These are phyloP conservation scores for Kwoniella dendrophila DNA, from an alignment of 768 basidiomycete species.

Conservation along the genomic window DNA sequence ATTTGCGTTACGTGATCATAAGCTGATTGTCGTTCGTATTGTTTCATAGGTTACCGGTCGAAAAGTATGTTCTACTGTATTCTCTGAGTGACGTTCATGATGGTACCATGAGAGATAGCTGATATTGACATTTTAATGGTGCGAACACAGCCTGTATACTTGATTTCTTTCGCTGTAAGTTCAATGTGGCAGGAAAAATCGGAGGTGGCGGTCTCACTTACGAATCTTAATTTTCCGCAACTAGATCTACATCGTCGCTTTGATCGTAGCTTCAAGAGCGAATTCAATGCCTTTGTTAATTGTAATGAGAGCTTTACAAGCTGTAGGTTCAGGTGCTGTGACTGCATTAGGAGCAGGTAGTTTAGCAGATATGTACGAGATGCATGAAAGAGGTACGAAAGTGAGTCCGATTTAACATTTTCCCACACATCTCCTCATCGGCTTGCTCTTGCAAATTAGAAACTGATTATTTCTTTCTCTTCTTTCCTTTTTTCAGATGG, in stretches of 20 bases:
- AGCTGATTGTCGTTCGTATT: conserved; percentile 23
- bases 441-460: neutral
- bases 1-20: neutral
- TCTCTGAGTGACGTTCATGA: too few species aligned
- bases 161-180: conserved; percentile 52
- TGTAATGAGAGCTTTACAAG: conserved; percentile 51
- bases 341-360: conserved; percentile 53
- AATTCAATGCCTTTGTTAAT: conserved; percentile 52
- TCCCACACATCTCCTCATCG: neutral
- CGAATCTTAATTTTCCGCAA: neutral
- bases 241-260: conserved; percentile 54
- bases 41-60: conserved; percentile 38
- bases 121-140: too few species aligned
- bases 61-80: conserved; percentile 36
- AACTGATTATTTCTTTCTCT: too few species aligned
- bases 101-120: too few species aligned
- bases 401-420: conserved; percentile 26
- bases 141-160: conserved; percentile 43
- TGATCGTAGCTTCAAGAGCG: conserved; percentile 48
- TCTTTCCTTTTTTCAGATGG: too few species aligned
- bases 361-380: conserved; percentile 56
- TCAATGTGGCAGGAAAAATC: too few species aligned
- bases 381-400: conserved; percentile 51
- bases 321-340: conserved; percentile 51
- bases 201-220: neutral